Evolutionary conservation across 192 early-diverging fungal species (phyloP), one percentile per base, ranked within the genome.

Genomic region (Coemansia sp.): DNA sequence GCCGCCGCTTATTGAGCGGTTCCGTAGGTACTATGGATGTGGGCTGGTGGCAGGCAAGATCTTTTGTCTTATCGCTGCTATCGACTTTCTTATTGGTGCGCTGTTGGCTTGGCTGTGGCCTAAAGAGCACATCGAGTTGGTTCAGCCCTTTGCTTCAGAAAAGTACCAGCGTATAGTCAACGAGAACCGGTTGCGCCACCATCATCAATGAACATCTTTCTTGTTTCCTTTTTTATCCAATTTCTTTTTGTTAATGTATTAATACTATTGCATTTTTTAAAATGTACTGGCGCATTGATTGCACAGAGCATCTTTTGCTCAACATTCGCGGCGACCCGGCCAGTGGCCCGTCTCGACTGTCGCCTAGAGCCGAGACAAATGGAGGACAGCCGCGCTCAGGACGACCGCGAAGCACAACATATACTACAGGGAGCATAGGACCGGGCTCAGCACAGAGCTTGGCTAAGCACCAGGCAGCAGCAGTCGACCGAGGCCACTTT

Each of bases 11-110:
- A 87, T 90, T 27, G 94, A 97, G 64, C 81, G 95, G 64, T 74
- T 97, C 27, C 75, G 87, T n/a, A 85, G 90, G 31, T 94, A 93
- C 76, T 92, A 94, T 78, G 90, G 91, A 8, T 96, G 95, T 65
- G 97, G 97, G 16, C 73, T 93, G 22, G 88, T 92, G 71, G 97
- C 96, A 0, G 97, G 97, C 15, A 95, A 95, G 79, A 82, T 97
- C 41, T 93, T 94, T 43, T 92, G 92, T 72, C 91, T 99, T 84
- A 87, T 97, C 22, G 91, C 95, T 15, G 95, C 95, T 8, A 75
- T 95, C 3, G 92, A 95, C 70, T 94, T 94, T 81, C 70, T 97
- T 53, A 71, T 97, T 24, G 93, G 88, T 73, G 85, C 88, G 9
- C 86, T 97, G 40, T 79, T 98, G 34, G 95, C 95, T 66, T 93